phyloP scores from a whole-genome alignment of 2,329 filamentous ascomycete species.

The Phyllosticta citribraziliensis region DNA sequence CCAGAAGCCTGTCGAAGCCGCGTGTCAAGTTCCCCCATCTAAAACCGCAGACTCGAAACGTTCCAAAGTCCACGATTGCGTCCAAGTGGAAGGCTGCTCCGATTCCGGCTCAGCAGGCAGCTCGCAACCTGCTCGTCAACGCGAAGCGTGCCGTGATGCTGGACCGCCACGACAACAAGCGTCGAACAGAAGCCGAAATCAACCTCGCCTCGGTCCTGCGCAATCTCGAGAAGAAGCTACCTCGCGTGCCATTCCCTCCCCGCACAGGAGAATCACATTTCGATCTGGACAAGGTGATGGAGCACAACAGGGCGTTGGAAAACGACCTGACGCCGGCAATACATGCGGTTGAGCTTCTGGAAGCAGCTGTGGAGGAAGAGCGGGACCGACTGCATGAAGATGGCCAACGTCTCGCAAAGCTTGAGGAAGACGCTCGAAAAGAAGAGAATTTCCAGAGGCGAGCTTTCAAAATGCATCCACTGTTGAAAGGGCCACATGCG shows the following conservation, averaged over 20 bases:
- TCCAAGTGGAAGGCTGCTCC: conserved; percentile 47
- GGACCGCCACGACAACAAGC: conserved; percentile 17
- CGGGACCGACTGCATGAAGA: conserved; percentile 48
- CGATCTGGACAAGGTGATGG: conserved; percentile 55
- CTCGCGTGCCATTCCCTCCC: conserved; percentile 57
- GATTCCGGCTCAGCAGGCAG: conserved; percentile 29
- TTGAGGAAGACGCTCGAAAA: conserved; percentile 49
- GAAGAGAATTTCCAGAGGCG: conserved; percentile 30
- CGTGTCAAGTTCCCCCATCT: conserved; percentile 21
- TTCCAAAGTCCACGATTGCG: conserved; percentile 27
- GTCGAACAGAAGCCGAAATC: conserved; percentile 43
- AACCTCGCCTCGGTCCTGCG: conserved; percentile 47
- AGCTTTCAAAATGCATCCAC: conserved; percentile 14
- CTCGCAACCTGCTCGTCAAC: conserved; percentile 39
- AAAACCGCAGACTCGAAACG: conserved; percentile 24
- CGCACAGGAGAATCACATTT: conserved; percentile 43
- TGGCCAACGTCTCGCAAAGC: conserved; percentile 39
- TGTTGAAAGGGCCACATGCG: conserved; percentile 4
- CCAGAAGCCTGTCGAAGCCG: background rate
- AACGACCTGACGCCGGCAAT: conserved; percentile 51
- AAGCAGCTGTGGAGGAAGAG: conserved; percentile 47
- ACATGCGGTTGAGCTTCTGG: conserved; percentile 53
- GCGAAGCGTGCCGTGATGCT: conserved; percentile 36
- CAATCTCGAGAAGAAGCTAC: conserved; percentile 48
- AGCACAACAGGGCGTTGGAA: conserved; percentile 48